Evolutionary conservation across 805 yeast genomes (phyloP).

Genomic region (Vanderwaltozyma tropicalis): DNA sequence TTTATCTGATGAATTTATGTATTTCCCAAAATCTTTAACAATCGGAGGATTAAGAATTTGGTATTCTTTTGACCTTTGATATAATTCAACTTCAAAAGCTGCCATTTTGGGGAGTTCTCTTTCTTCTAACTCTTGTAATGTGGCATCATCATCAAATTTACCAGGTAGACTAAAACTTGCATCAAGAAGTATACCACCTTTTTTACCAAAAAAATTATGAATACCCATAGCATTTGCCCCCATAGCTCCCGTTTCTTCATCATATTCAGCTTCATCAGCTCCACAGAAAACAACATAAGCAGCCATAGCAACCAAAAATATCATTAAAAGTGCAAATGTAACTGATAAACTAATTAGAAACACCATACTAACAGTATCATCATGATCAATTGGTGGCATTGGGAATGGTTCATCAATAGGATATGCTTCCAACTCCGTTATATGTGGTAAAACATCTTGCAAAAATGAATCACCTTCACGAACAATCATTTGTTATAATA

Average conservation of each 20-base stretch:
- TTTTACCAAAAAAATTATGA: conserved; percentile 19
- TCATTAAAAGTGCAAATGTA: conserved; percentile 27
- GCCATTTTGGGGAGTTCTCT: conserved; percentile 24
- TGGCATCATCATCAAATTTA: conserved; percentile 21
- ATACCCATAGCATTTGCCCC: conserved; percentile 8
- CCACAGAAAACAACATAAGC: conserved; percentile 27
- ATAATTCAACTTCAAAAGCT: conserved; percentile 23
- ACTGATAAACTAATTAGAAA: conserved; percentile 27
- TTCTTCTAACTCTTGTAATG: conserved; percentile 16
- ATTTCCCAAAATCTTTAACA: conserved; percentile 25
- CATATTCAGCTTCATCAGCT: conserved; percentile 25
- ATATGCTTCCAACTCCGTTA: background rate
- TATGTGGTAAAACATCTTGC: background rate
- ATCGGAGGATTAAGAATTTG: conserved; percentile 23
- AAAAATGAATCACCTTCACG: background rate
- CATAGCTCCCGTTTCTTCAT: conserved; percentile 18
- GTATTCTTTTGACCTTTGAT: conserved; percentile 24
- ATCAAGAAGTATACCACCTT: conserved; percentile 21
- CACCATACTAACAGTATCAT: conserved; percentile 25
- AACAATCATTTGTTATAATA: background rate
- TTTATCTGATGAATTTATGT: conserved; percentile 16
- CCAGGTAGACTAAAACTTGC: conserved; percentile 23
- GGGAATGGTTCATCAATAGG: conserved; percentile 10
- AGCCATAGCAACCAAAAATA: conserved; percentile 22
- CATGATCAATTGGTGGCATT: conserved; percentile 18